Evolutionary conservation across 345 rosid genomes (phyloP), one percentile per base, ranked within the genome.

Genomic region (Gossypium rotundifolium): DNA sequence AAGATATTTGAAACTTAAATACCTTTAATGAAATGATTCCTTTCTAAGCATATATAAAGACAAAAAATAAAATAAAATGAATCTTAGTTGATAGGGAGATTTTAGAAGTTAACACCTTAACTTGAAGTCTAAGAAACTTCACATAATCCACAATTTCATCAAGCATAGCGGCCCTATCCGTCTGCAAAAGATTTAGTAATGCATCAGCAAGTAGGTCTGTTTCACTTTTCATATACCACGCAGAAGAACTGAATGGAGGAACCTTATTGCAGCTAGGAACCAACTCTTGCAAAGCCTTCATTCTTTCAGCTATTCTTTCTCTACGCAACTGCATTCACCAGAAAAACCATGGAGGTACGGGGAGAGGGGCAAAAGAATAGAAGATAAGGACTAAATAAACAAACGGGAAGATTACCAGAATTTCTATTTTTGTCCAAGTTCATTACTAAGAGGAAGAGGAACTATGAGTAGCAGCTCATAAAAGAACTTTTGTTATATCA

Each of bases 131-230:
- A 25, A 91, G 82, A 78, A 91, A 91, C 90, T 89, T 91, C 76
- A 91, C 96, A 65, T 91, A 91, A 77, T 91, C 96, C 73, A 89
- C 90, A 42, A 91, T 91, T 76, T 91, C 96, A 29, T 91, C 96
- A 33, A 91, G 90, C 91, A 91, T 91, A 62, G 86, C 87, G 65
- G 96, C 96, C 77, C 89, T 86, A 65, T 91, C 96, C 9, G 89
- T 86, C 96, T 91, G 88, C 79, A 77, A 18, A n/a, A 62, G 55
- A 51, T 66, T 60, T 44, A 65, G 49, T 3, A 78, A 25, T 22
- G 59, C 49, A 65, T 77, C 49, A 59, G 51, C 45, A 71, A 14
- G 72, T 57, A 20, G 1, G 18, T 46, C 45, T 45, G 20, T 59
- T 33, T 11, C 11, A 46, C 48, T 18, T 25, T 60, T 67, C 14